Percentiles rank a stretch among this genome's conserved stretches.
These are phyloP conservation scores for Sarocladiaceae sp. DNA, from an alignment of 2,329 filamentous ascomycete genomes.

Conservation along the genomic window DNA sequence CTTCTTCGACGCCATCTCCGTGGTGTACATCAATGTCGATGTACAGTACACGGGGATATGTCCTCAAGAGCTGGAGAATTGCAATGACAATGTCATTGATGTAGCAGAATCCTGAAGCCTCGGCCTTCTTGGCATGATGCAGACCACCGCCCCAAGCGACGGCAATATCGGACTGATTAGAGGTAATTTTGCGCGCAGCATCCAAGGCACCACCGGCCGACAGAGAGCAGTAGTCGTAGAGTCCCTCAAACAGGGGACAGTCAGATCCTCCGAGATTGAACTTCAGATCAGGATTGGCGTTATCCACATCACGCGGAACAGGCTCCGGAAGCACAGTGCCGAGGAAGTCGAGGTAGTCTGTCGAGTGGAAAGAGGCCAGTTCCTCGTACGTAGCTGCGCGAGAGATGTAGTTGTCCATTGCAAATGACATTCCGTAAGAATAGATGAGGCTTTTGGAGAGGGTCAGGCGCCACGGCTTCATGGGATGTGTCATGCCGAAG, in stretches of 20 bases:
- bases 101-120: slow-evolving; percentile 96
- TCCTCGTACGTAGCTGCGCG: slow-evolving; percentile 84
- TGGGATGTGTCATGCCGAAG: slow-evolving; percentile 94
- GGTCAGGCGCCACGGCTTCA: slow-evolving; percentile 98
- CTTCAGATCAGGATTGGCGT: slow-evolving; percentile 57
- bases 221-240: slow-evolving; percentile 92
- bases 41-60: slow-evolving; percentile 82
- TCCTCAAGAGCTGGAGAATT: slow-evolving; percentile 80
- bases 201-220: slow-evolving; percentile 89
- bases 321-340: slow-evolving; percentile 64
- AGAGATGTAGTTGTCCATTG: slow-evolving; percentile 91
- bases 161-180: slow-evolving; percentile 86
- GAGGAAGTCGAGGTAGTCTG: slow-evolving; percentile 88
- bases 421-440: slow-evolving; percentile 91
- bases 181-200: slow-evolving; percentile 83
- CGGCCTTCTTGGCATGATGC: slow-evolving; percentile 91
- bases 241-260: slow-evolving; percentile 92
- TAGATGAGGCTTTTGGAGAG: slow-evolving; percentile 93
- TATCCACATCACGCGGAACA: slow-evolving; percentile 61
- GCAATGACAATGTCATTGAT: slow-evolving; percentile 97
- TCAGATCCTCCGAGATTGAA: slow-evolving; percentile 90
- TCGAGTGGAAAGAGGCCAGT: slow-evolving; percentile 79
- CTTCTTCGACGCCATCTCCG: slow-evolving; percentile 86
- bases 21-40: slow-evolving; percentile 94
- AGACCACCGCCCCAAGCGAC: slow-evolving; percentile 97